These are phyloP conservation scores for Epithele typhae DNA, from an alignment of 768 basidiomycete species.

Conservation along the genomic window DNA sequence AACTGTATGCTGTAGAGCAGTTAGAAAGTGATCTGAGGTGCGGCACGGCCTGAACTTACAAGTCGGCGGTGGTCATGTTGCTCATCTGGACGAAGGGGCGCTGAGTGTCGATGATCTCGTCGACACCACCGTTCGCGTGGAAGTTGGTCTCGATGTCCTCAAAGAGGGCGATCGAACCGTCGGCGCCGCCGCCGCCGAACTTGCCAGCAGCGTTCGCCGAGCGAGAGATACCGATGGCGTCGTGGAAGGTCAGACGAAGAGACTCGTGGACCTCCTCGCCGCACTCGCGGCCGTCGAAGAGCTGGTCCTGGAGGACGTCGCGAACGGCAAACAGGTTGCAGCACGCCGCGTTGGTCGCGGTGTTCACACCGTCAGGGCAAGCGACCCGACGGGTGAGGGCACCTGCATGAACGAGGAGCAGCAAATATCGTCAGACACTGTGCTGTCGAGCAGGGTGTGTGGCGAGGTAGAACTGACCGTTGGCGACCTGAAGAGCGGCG, in stretches of 20 bases:
- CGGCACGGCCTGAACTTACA: conserved; percentile 23
- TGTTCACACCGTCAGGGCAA: conserved; percentile 14
- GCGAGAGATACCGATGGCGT: conserved; percentile 20
- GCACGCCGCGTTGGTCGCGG: conserved; percentile 13
- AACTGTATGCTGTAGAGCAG: conserved; percentile 21
- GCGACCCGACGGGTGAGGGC: conserved; percentile 18
- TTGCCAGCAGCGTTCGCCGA: conserved; percentile 5
- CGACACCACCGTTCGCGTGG: conserved; percentile 33
- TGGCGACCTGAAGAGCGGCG: conserved; percentile 15
- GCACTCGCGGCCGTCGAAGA: conserved; percentile 32
- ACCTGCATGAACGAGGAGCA: conserved; percentile 1
- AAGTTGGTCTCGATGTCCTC: conserved; percentile 37
- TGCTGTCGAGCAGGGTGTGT: background rate
- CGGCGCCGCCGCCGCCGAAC: conserved; percentile 29
- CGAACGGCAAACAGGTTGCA: conserved; percentile 13
- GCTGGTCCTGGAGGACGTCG: conserved; percentile 26
- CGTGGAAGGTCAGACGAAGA: conserved; percentile 27
- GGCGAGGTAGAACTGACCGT: conserved; percentile 12
- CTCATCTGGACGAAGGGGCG: conserved; percentile 17
- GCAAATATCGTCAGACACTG: background rate
- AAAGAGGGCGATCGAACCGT: conserved; percentile 47
- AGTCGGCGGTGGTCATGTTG: conserved; percentile 21
- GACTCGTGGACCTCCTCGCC: conserved; percentile 31
- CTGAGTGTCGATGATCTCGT: conserved; percentile 21
- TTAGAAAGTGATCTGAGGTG: too few species aligned